phyloP scores from a whole-genome alignment of 495 filamentous ascomycete species.

The Thermochaetoides thermophila region DNA sequence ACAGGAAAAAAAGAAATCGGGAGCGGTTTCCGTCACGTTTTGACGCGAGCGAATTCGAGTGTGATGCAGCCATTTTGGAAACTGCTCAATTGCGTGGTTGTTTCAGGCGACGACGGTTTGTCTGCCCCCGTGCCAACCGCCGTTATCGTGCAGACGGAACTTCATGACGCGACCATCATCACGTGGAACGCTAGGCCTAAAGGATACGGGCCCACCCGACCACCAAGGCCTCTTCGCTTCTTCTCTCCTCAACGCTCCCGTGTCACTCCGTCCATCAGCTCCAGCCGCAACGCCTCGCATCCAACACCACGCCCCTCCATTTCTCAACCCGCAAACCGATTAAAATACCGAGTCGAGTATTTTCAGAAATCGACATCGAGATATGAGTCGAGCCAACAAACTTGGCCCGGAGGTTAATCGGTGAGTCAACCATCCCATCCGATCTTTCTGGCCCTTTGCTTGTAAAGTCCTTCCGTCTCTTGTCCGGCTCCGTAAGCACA shows the following conservation, averaged over 20 bases:
- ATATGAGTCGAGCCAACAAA: conserved; percentile 72
- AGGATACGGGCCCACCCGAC: conserved; percentile 8
- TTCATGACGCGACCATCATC: conserved; percentile 7
- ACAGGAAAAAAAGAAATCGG: too few species aligned
- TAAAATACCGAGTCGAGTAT: conserved; percentile 14
- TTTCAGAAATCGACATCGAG: conserved; percentile 28
- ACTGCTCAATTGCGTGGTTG: too few species aligned
- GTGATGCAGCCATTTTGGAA: too few species aligned
- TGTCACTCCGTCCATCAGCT: conserved; percentile 16
- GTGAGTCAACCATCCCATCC: conserved; percentile 42
- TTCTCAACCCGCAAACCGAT: conserved; percentile 8
- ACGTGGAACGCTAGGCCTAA: conserved; percentile 16
- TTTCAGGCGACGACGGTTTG: not conserved
- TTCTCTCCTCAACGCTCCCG: conserved; percentile 23
- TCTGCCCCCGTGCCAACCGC: not conserved
- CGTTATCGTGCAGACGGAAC: not conserved
- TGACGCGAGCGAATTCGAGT: too few species aligned
- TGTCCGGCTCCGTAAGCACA: too few species aligned
- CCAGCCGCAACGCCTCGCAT: conserved; percentile 14
- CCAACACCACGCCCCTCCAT: too few species aligned
- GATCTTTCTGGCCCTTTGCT: too few species aligned
- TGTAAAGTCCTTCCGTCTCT: too few species aligned
- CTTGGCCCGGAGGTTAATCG: conserved; percentile 93
- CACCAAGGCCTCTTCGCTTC: conserved; percentile 9
- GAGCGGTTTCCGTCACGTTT: too few species aligned